Conservation (phyloP, 2,329 filamentous ascomycete genomes). For the Colletotrichum navitas region DNA sequence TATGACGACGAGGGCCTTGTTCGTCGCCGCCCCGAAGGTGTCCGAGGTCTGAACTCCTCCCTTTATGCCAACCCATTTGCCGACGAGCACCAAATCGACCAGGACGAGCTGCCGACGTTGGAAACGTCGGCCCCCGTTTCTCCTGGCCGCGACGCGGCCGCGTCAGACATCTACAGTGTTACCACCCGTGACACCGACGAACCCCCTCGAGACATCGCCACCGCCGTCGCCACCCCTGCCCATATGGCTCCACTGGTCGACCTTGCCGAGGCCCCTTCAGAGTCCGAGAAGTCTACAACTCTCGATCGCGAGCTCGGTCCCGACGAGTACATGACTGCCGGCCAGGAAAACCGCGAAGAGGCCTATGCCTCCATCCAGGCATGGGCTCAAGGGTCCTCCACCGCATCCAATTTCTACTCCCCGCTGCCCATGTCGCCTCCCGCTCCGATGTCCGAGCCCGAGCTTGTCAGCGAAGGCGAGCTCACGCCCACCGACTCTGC, state of each 20-base stretch:
- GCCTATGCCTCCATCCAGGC: conserved; percentile 73
- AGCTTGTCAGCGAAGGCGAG: conserved; percentile 65
- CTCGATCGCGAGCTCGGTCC: conserved; percentile 52
- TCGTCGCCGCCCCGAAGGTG: conserved; percentile 62
- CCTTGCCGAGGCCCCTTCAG: conserved; percentile 43
- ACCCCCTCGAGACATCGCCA: conserved; percentile 38
- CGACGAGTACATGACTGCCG: conserved; percentile 66
- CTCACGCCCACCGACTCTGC: conserved; percentile 71
- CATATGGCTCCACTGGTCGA: conserved; percentile 52
- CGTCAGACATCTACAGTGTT: conserved; percentile 70
- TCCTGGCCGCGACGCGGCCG: conserved; percentile 60
- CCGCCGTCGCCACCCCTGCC: conserved; percentile 45
- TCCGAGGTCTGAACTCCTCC: conserved; percentile 60
- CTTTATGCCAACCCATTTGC: conserved; percentile 71
- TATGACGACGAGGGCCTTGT: conserved; percentile 59
- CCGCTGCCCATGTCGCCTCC: conserved; percentile 67
- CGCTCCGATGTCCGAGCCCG: conserved; percentile 64
- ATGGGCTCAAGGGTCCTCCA: conserved; percentile 70
- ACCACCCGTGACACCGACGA: conserved; percentile 59
- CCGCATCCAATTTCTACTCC: conserved; percentile 68
- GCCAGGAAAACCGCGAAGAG: conserved; percentile 60
- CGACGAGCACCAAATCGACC: conserved; percentile 67
- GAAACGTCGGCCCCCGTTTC: conserved; percentile 56
- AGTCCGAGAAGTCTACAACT: conserved; percentile 39
- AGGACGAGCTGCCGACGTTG: conserved; percentile 55